Percentiles rank a stretch among this genome's conserved stretches.
Conservation (phyloP, 225 moss, liverwort and hornwort species). For the Pseudisothecium myosuroides region DNA sequence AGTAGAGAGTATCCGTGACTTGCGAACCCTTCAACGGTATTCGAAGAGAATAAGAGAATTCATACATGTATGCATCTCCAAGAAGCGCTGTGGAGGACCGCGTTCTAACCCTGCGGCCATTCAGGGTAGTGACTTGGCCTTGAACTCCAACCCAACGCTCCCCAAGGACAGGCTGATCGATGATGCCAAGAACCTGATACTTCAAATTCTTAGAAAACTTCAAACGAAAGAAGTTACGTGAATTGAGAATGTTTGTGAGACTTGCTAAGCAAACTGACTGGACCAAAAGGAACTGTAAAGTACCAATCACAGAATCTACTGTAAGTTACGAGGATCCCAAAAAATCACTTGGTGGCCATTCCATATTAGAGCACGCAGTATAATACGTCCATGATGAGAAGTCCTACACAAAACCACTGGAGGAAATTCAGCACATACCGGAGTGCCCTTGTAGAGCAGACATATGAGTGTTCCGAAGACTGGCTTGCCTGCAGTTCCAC, state of each 20-base stretch:
- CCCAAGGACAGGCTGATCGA: conserved; percentile 82
- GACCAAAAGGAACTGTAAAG: background rate
- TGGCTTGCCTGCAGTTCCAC: conserved; percentile 70
- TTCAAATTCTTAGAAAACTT: background rate
- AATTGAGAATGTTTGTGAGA: background rate
- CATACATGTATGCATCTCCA: conserved; percentile 78
- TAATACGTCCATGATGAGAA: background rate
- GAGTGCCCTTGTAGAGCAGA: conserved; percentile 72
- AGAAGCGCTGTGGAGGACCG: conserved; percentile 55
- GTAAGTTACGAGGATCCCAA: background rate
- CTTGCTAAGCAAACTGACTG: background rate
- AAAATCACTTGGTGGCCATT: background rate
- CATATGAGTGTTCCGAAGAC: conserved; percentile 87
- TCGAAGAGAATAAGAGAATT: background rate
- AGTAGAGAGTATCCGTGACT: background rate
- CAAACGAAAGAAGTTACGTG: background rate
- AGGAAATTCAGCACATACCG: conserved; percentile 39
- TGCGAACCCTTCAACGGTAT: background rate
- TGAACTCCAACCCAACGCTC: conserved; percentile 88
- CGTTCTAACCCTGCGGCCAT: conserved; percentile 56
- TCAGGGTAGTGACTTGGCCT: conserved; percentile 76
- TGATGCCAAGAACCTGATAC: conserved; percentile 73
- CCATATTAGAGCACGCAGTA: background rate
- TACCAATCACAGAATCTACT: background rate
- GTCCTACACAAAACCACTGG: background rate